Conservation (phyloP, 768 basidiomycete species). For the Hirschioporus abietinus region DNA sequence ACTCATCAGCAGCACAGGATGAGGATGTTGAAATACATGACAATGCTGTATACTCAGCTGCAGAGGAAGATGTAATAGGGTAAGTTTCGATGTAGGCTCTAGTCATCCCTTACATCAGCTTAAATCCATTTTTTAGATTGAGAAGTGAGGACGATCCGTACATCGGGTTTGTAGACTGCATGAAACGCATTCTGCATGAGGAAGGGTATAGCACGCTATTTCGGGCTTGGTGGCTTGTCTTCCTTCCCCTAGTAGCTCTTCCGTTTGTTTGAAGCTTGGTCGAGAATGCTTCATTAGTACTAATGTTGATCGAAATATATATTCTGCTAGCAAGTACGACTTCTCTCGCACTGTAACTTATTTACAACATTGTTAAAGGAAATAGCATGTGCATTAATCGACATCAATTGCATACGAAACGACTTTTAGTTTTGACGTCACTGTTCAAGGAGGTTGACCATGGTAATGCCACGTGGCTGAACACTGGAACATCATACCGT, state of each 20-base stretch:
- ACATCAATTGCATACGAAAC: too few relatives aligned
- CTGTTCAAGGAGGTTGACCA: too few relatives aligned
- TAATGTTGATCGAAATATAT: too few relatives aligned
- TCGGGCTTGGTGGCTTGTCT: slow-evolving; percentile 75
- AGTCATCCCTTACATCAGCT: not conserved
- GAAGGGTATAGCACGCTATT: slow-evolving; percentile 73
- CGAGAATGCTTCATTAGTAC: too few relatives aligned
- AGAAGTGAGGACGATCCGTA: slow-evolving; percentile 80
- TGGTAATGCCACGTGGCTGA: too few relatives aligned
- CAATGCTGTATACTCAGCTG: slow-evolving; percentile 55
- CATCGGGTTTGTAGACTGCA: slow-evolving; percentile 66
- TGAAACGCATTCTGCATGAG: slow-evolving; percentile 69
- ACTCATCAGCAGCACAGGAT: slow-evolving; percentile 71
- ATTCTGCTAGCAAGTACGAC: too few relatives aligned
- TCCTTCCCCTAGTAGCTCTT: slow-evolving; percentile 8
- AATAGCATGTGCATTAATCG: too few relatives aligned
- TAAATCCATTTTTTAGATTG: slow-evolving; percentile 35
- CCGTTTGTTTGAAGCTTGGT: not conserved
- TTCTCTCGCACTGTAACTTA: too few relatives aligned
- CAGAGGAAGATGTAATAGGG: slow-evolving; percentile 84
- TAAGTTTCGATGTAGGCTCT: slow-evolving; percentile 26
- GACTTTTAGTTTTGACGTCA: too few relatives aligned
- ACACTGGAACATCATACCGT: too few relatives aligned
- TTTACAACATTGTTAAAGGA: too few relatives aligned
- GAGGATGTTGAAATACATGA: slow-evolving; percentile 61